Conservation (phyloP, 148 eudicot species). For the Diospyros lotus region DNA sequence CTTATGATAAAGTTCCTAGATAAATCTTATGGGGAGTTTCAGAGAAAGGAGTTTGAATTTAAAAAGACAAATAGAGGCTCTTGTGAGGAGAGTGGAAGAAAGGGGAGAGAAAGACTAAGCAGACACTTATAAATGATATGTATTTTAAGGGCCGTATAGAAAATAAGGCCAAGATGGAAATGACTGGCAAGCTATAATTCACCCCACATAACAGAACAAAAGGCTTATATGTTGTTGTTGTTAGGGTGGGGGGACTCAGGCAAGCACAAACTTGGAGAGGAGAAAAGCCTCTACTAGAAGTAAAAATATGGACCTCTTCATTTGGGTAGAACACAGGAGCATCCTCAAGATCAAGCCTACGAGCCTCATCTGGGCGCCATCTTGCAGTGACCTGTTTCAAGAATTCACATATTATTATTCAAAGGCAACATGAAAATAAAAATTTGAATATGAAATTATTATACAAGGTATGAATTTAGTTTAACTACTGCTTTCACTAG, state of each 20-base stretch:
- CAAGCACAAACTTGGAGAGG: not conserved
- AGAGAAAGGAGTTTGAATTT: too few species aligned
- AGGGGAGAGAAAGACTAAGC: too few species aligned
- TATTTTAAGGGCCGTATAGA: too few species aligned
- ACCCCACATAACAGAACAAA: too few species aligned
- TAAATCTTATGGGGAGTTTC: too few species aligned
- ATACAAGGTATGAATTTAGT: not conserved
- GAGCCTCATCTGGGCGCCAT: conserved; percentile 85
- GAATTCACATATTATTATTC: not conserved
- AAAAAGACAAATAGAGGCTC: too few species aligned
- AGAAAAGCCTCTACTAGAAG: not conserved
- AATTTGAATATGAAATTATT: not conserved
- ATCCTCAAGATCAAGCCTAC: conserved; percentile 72
- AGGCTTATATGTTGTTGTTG: too few species aligned
- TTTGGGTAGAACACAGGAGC: conserved; percentile 91
- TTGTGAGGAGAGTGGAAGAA: too few species aligned
- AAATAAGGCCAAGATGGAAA: too few species aligned
- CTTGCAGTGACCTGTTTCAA: conserved; percentile 71
- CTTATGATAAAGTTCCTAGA: too few species aligned
- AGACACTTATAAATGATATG: too few species aligned
- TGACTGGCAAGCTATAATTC: too few species aligned
- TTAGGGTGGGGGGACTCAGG: not conserved
- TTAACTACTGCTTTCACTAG: conserved; percentile 9
- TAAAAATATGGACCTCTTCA: conserved; percentile 63
- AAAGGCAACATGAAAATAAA: conserved; percentile 5